Percentiles rank a stretch among this genome's conserved stretches.
phyloP scores from a whole-genome alignment of 192 early-diverging fungal genomes.

The Podila horticola region DNA sequence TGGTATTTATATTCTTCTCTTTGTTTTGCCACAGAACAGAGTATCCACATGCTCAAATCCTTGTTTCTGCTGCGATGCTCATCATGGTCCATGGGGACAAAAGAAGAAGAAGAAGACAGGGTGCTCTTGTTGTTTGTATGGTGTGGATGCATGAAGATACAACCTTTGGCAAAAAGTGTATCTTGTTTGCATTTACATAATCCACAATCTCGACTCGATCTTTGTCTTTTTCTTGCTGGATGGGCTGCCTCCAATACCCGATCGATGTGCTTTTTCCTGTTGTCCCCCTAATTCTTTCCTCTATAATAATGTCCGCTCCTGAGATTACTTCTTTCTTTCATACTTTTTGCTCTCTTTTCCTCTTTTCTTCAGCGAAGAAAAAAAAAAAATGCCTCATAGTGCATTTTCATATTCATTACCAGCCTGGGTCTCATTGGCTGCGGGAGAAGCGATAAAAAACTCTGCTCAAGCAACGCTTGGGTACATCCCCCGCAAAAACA shows the following conservation, averaged over 20 bases:
- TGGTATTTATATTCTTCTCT: background rate
- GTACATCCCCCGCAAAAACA: no score
- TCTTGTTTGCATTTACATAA: no score
- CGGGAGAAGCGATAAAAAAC: no score
- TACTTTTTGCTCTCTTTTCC: background rate
- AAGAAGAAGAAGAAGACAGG: no score
- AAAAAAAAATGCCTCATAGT: background rate
- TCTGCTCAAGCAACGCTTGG: no score
- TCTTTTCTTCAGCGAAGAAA: background rate
- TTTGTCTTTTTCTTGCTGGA: slow-evolving; percentile 2
- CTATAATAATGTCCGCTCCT: background rate
- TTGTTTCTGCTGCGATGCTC: background rate
- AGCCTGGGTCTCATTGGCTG: background rate
- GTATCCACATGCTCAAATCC: background rate
- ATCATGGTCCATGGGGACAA: no score
- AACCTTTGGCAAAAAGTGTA: no score
- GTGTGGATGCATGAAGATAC: no score
- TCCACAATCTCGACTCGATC: background rate
- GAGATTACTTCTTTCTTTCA: no score
- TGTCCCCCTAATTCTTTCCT: no score
- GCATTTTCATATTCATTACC: background rate
- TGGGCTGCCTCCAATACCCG: background rate
- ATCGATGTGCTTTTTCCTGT: no score
- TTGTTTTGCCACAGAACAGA: background rate
- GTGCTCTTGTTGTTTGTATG: no score